Evolutionary conservation across 1,139 yeast species (phyloP), one percentile per base, ranked within the genome.

Genomic region (Entelexis sorbosivorans): DNA sequence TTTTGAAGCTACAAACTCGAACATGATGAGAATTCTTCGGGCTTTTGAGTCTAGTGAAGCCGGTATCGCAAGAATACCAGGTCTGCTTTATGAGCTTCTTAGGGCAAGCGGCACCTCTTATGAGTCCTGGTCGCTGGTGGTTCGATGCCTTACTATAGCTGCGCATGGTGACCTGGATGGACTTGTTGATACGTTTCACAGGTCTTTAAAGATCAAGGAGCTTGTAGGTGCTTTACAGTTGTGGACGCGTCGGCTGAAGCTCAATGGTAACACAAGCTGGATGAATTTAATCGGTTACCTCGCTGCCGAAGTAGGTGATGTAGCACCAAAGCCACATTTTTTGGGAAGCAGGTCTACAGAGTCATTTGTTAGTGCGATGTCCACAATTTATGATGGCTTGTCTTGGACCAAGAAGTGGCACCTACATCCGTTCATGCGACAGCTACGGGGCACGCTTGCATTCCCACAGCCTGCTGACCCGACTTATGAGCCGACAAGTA

Each of bases 351-450:
- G 20, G 20, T 14, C 26, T 14, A n/a, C 40, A 16, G 10, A 3
- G 8, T 2, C 33, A n/a, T 26, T 22, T 19, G 16, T 22, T 16
- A 14, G 17, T n/a, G 24, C 28, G 38, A 20, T 48, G 20, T 7
- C 22, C 5, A 8, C n/a, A 4, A 44, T 38, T 3, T 44, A 33
- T 33, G 17, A 26, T 1, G 28, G 16, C 13, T 29, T 51, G 16
- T 52, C 54, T 9, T 45, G 36, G 36, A n/a, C 24, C 2, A 39
- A 45, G 14, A 49, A 47, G n/a, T 34, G 52, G 48, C 29, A 26
- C 13, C 44, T 52, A 1, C 46, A 49, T n/a, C 42, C 38, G 6
- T 34, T 44, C 20, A 24, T 20, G 19, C 29, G 46, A 14, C 34
- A 20, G 19, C 9, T 43, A 4, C 11, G 3, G 8, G 16, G 28